A percentile compares a stretch with the other conserved stretches of the same genome.
Conservation (phyloP, 768 basidiomycete genomes). For the Gyrodon lividus region DNA sequence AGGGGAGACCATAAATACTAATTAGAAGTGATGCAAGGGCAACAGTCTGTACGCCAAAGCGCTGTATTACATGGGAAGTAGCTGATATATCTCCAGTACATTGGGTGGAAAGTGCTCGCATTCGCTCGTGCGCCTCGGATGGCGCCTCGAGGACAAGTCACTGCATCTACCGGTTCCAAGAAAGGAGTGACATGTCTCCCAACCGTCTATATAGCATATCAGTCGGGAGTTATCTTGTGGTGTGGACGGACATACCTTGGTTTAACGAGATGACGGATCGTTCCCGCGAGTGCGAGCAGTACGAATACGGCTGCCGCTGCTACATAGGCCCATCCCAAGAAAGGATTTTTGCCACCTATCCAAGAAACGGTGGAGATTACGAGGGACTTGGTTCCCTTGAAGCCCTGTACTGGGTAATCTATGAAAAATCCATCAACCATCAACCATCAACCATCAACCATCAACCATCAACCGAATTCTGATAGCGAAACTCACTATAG, state of each 20-base stretch:
- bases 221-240: neutral
- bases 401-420: constrained; percentile 93
- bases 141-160: constrained; percentile 3
- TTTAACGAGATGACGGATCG: constrained; percentile 89
- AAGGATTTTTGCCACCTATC: constrained; percentile 98
- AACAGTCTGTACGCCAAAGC: constrained; percentile 8
- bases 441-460: constrained; percentile 9
- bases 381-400: constrained; percentile 93
- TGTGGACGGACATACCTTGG: constrained; percentile 61
- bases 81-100: constrained; percentile 11
- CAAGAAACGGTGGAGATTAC: constrained; percentile 97
- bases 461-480: neutral
- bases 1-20: constrained; percentile 20
- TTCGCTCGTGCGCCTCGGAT: neutral
- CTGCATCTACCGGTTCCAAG: constrained; percentile 64
- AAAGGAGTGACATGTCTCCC: constrained; percentile 84
- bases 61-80: constrained; percentile 23
- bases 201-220: constrained; percentile 52
- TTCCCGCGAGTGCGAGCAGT: constrained; percentile 81
- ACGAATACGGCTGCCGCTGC: constrained; percentile 86
- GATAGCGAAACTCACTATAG: constrained; percentile 55
- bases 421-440: constrained; percentile 9
- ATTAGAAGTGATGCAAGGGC: constrained; percentile 13
- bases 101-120: constrained; percentile 16
- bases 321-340: constrained; percentile 98